phyloP scores from a whole-genome alignment of 768 basidiomycete species.

The Gyrodon lividus region DNA sequence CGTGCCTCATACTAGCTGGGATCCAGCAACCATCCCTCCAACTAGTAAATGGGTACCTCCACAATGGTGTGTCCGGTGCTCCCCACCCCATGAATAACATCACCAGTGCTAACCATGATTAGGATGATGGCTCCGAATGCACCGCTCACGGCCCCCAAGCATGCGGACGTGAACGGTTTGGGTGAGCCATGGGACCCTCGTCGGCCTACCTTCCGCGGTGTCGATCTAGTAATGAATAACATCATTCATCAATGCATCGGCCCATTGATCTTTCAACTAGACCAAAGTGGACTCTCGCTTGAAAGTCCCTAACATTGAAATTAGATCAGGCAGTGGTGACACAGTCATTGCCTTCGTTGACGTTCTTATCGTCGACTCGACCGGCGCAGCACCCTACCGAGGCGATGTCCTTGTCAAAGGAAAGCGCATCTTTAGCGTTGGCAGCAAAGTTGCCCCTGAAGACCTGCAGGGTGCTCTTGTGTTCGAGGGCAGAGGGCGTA shows the following conservation, averaged over 20 bases:
- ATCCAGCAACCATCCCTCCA: conserved; percentile 21
- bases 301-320: conserved; percentile 25
- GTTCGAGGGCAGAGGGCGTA: conserved; percentile 33
- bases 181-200: conserved; percentile 25
- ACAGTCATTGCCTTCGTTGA: conserved; percentile 24
- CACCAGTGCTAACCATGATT: not conserved
- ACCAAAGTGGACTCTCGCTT: conserved; percentile 21
- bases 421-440: conserved; percentile 30
- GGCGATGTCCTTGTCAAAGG: conserved; percentile 36
- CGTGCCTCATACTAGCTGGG: conserved; percentile 15
- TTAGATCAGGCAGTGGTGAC: conserved; percentile 20
- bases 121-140: conserved; percentile 23
- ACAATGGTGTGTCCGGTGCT: conserved; percentile 18
- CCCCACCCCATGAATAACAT: not conserved
- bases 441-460: conserved; percentile 20
- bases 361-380: conserved; percentile 37
- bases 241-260: not conserved
- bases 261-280: conserved; percentile 5
- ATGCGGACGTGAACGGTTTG: conserved; percentile 15
- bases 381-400: conserved; percentile 30
- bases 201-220: conserved; percentile 21
- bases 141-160: not conserved
- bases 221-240: conserved; percentile 18
- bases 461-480: conserved; percentile 20
- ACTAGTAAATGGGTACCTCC: conserved; percentile 28